Base-by-base conservation (phyloP, 805 yeast species). In the Candida michaelii region DNA sequence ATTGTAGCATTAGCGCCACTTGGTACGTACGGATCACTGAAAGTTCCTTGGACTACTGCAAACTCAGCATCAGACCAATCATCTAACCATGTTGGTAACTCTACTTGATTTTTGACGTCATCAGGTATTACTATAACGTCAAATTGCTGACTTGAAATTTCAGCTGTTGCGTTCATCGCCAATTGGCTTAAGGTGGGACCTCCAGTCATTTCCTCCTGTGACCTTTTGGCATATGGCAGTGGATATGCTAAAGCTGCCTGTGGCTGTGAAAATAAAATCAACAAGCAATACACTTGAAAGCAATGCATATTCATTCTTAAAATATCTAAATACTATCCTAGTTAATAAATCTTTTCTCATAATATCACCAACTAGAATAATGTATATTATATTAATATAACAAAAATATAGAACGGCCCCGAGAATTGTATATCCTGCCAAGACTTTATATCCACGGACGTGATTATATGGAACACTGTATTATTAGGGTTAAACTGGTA, bases 171-270 rank as follows among this genome's bases (percentile, higher is more conserved):
- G 27, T 33, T 33, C 36, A 9, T 33, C 13, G 15, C 12, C 18
- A 33, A 5, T 21, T 33, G 18, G 15, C 18, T 14, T 33, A 21
- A 21, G 36, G 36, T 33, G n/a, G 27, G 36, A 21, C 27, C 36
- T 19, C 36, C 36, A 33, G 27, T 33, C 36, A 13, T 33, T 19
- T 19, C 27, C 36, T 33, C 36, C 36, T 3, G 27, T 23, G 27
- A 33, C 15, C 27, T 33, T 33, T 14, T 33, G 27, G 27, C 36
- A 33, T 19, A 33, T 33, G 16, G 36, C 36, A 33, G 36, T 33
- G 27, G 36, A 33, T n/a, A 33, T 33, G 36, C 36, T 33, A 21
- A 33, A 33, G 36, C 36, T 33, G 15, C 36, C 36, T n/a, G 36
- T 33, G 18, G 27, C 27, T 19, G 36, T 33, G 12, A 19, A 33